phyloP scores from a whole-genome alignment of 1,284 basidiomycete species.

The Microbotryomycetes sp. region DNA sequence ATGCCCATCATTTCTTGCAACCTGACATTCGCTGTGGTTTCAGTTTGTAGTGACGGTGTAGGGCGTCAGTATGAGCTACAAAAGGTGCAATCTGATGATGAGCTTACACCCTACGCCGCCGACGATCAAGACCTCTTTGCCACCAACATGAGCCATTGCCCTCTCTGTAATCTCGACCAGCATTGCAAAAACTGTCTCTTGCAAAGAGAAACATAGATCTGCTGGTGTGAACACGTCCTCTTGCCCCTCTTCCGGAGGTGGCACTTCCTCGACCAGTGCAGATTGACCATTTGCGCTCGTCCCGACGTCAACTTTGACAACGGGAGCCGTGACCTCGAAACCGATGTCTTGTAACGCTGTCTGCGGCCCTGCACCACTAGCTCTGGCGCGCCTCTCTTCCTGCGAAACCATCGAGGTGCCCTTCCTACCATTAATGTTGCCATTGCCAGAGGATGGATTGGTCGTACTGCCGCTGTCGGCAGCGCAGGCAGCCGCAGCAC shows the following conservation, averaged over 20 bases:
- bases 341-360: neutral
- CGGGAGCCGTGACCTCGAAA: neutral
- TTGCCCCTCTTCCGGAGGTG: constrained; percentile 42
- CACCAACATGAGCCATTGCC: constrained; percentile 97
- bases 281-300: neutral
- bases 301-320: neutral
- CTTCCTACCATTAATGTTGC: neutral
- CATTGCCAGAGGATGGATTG: constrained; percentile 32
- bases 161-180: constrained; percentile 98
- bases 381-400: neutral
- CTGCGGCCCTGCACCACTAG: neutral
- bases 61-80: neutral
- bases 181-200: constrained; percentile 98
- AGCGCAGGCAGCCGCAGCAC: neutral
- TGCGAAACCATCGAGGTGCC: neutral
- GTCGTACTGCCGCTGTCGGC: constrained; percentile 26
- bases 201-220: constrained; percentile 92
- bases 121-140: constrained; percentile 92
- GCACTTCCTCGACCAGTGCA: constrained; percentile 1
- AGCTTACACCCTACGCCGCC: constrained; percentile 94
- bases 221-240: constrained; percentile 79
- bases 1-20: constrained; percentile 98
- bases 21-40: constrained; percentile 70
- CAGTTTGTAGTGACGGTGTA: neutral
- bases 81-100: neutral